Base-by-base conservation (phyloP, 306 rosid genomes). In the Corylus avellana region DNA sequence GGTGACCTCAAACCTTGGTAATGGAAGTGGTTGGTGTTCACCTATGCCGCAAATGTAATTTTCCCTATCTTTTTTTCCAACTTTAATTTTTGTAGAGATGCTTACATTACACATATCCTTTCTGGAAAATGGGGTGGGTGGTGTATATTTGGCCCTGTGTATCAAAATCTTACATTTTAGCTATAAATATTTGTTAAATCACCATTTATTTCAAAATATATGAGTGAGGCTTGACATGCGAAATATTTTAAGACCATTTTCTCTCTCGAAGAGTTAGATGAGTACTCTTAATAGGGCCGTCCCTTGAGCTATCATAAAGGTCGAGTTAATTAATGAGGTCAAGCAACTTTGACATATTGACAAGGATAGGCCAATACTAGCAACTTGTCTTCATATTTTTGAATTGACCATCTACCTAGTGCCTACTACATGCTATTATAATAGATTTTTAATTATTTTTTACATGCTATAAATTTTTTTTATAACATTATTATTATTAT, bases 1-100 rank as follows among this genome's bases (percentile, higher is more conserved):
- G 94, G 92, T 37, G 98, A 92, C 84, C 82, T 92, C 75, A 92
- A 92, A 82, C 97, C 96, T 54, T 92, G 96, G 97, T 92, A 88
- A 18, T 1, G 13, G 29, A 68, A 39, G 2, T 29, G 69, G 69
- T 29, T 29, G 11, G 8, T 7, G n/a, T 32, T 63, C 46, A 6
- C 70, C 44, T 29, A 63, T 32, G 2, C 47, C 47, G 14, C 46
- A 63, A 12, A 14, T 13, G 47, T 63, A 32, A 62, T 62, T 62
- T 59, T 12, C 13, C 70, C 70, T 13, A 0, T 10, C 11, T 59
- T 42, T 61, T 4, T 27, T 8, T 48, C 11, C 25, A 32, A 63
- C 47, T 63, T 35, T 63, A 63, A 29, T 63, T 14, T 14, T 32
- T 63, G 70, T 63, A 63, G 39, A 32, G 39, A 63, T 63, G 46